Evolutionary conservation across 1,284 basidiomycete genomes (phyloP).

Genomic region (Fomitiporia mediterranea): DNA sequence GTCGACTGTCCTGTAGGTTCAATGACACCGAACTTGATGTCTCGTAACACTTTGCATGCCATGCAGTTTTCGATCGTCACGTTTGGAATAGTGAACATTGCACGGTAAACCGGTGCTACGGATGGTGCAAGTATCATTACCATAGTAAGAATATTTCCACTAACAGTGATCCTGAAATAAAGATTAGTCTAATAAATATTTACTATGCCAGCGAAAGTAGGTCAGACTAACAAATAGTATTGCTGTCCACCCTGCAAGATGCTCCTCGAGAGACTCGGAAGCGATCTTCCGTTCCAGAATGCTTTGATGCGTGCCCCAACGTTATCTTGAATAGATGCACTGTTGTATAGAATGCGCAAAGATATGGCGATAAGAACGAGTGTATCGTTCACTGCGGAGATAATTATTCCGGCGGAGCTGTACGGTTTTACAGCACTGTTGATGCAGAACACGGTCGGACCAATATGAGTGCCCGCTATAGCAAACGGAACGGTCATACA

Average conservation of each 20-base stretch:
- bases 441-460: neutral
- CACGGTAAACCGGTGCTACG: conserved; percentile 17
- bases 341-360: conserved; percentile 1
- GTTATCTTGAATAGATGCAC: neutral
- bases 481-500: conserved; percentile 13
- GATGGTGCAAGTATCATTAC: conserved; percentile 21
- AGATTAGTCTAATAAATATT: neutral
- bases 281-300: conserved; percentile 25
- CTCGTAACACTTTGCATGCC: conserved; percentile 29
- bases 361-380: conserved; percentile 11
- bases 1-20: neutral
- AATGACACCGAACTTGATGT: conserved; percentile 21
- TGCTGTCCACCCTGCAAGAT: conserved; percentile 30
- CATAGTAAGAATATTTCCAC: conserved; percentile 24
- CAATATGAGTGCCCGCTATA: conserved; percentile 10
- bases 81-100: conserved; percentile 23
- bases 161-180: conserved; percentile 24
- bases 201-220: neutral
- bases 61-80: conserved; percentile 28
- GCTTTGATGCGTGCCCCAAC: neutral
- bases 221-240: conserved; percentile 31
- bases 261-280: conserved; percentile 28
- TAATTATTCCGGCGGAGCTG: neutral
- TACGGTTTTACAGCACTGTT: conserved; percentile 3
- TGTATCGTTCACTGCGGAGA: neutral